Base-by-base conservation (phyloP, 768 basidiomycete genomes). In the Tephrocybe sp. region DNA sequence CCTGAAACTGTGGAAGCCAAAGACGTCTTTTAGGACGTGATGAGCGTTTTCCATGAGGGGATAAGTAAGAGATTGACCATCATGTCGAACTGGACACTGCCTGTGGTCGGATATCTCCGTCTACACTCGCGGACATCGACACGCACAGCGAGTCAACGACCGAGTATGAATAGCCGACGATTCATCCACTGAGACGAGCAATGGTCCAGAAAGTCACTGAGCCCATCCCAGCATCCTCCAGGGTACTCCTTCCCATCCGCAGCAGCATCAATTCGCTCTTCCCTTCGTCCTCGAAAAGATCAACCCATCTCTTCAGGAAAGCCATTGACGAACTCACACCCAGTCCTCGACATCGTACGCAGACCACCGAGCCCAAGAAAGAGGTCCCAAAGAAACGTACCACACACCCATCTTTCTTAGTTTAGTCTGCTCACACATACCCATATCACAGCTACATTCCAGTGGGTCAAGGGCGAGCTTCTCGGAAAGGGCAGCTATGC, bases 401-500 rank as follows among this genome's bases (percentile, higher is more conserved):
- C 5, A 35, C 12, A 18, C 24, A 28, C 21, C n/a, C 35, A 18
- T 5, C 22, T 24, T 34, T 3, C 8, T 21, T 13, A 22, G 15
- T 21, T 34, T 19, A 22, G 18, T 47, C 26, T 31, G 18, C 44
- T 49, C 11, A 37, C 28, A 6, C 22, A 46, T 48, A 21, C n/a
- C n/a, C 6, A 30, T 50, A 18, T 27, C 27, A 19, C 39, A 62
- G 88, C 78, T 2, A 89, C 86, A 27, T 89, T 95, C 72, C 85
- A 89, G 61, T 97, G 93, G 91, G 87, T 94, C 43, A 89, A 89
- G 54, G 95, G 95, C 31, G 91, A 93, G 63, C 74, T 95, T 16
- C 86, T 98, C 53, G 95, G 94, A 15, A 91, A 89, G 62, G 95
- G 95, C n/a, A 91, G 89, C 36, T 96, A 90, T 62, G 95, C 93